Evolutionary conservation across 345 rosid genomes (phyloP), one percentile per base, ranked within the genome.

Genomic region (Moricandia arvensis): DNA sequence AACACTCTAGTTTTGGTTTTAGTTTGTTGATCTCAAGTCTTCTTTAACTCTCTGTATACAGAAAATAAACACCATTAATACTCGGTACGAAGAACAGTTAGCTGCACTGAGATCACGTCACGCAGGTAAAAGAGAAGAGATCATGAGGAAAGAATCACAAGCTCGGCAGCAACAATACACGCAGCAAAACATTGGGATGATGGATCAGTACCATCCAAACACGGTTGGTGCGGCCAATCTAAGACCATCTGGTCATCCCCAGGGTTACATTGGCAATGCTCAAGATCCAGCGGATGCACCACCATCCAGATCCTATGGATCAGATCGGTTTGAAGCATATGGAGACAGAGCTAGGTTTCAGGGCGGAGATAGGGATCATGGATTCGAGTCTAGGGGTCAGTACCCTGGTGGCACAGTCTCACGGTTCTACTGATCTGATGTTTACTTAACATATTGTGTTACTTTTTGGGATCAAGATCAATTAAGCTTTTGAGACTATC

Each of bases 1-100:
- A 57, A 4, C 7, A 47, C 62, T 65, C 27, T 64, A 43, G 38
- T 49, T 17, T 16, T 43, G 68, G 15, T 35, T 38, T 7, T 61
- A 67, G 49, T 51, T 7, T 9, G 13, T 54, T 66, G 38, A 53
- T 54, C 74, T 67, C 31, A 60, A 35, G 18, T 30, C 59, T 72
- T 27, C 5, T 47, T 29, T 10, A 53, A 54, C 7, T 49, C 38
- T 63, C 55, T 73, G 43, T 61, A 38, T 73, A 13, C 90, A 93
- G 98, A 93, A 84, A 80, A 74, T 93, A 83, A 88, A 82, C 71
- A 77, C 87, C 31, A 90, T 93, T 59, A 89, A 85, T 75, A 73
- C 84, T 62, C 91, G 82, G 74, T 86, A 89, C 55, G 87, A 85
- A 80, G 94, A 90, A 71, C 88, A 89, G 69, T 82, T 93, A 61